Percentiles rank a stretch among this genome's conserved stretches.
Evolutionary conservation across 2,329 filamentous ascomycete genomes (phyloP).

Genomic region (Penicillium sp.): DNA sequence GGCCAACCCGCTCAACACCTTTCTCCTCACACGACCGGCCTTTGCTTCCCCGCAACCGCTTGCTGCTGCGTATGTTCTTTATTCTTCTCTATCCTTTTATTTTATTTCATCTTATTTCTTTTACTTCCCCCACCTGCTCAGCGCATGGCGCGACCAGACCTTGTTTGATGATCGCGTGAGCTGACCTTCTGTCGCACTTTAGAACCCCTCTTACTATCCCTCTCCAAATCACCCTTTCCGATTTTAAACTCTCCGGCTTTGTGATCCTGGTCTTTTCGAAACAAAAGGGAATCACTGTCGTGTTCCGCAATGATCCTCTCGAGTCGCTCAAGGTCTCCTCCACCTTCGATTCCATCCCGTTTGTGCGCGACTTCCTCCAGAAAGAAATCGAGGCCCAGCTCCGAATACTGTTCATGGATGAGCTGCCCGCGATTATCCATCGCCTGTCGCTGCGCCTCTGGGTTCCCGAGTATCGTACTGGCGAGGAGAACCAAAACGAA

Average conservation of each 20-base stretch:
- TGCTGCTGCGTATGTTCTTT: slow-evolving; percentile 67
- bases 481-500: slow-evolving; percentile 62
- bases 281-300: slow-evolving; percentile 93
- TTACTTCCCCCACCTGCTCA: background rate
- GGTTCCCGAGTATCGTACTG: slow-evolving; percentile 81
- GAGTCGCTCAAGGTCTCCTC: slow-evolving; percentile 98
- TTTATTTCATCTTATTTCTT: too few species aligned
- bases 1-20: slow-evolving; percentile 96
- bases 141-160: background rate
- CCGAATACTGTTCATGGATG: slow-evolving; percentile 94
- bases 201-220: slow-evolving; percentile 89
- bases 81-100: background rate
- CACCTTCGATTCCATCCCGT: slow-evolving; percentile 98
- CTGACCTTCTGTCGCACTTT: slow-evolving; percentile 16
- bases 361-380: slow-evolving; percentile 95
- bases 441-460: slow-evolving; percentile 84
- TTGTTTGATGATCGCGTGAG: background rate
- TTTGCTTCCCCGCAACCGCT: slow-evolving; percentile 93
- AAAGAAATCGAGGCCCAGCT: slow-evolving; percentile 94
- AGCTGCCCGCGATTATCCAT: slow-evolving; percentile 95
- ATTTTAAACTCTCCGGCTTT: slow-evolving; percentile 94
- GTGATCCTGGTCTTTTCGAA: slow-evolving; percentile 98
- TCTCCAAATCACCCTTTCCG: slow-evolving; percentile 93
- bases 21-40: slow-evolving; percentile 83
- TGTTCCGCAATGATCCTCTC: slow-evolving; percentile 96